A percentile compares a stretch with the other conserved stretches of the same genome.
These are phyloP conservation scores for Linderniella brevidens DNA, from an alignment of 257 asterid genomes.

Conservation along the genomic window DNA sequence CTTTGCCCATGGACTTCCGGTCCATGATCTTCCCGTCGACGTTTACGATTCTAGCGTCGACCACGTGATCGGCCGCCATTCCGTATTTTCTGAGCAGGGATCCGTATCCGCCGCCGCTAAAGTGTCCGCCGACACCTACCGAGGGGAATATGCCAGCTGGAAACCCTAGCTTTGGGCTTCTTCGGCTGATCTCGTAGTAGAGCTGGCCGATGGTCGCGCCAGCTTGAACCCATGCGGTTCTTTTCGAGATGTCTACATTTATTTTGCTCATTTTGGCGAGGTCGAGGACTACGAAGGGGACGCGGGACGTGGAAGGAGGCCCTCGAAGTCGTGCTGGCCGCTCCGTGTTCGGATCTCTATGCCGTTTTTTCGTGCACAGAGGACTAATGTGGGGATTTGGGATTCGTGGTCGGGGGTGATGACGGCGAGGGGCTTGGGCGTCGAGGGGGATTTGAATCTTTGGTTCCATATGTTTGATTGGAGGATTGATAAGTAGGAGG, in stretches of 20 bases:
- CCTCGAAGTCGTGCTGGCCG: slow-evolving; percentile 2
- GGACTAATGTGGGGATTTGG: background rate
- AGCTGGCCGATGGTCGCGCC: slow-evolving; percentile 4
- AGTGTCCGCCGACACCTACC: background rate
- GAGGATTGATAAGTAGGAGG: no score
- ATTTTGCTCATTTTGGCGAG: slow-evolving; percentile 1
- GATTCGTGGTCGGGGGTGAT: slow-evolving; percentile 2
- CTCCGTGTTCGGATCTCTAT: slow-evolving; percentile 7
- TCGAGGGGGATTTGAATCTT: no score
- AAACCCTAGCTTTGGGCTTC: slow-evolving; percentile 4
- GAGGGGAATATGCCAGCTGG: slow-evolving; percentile 3
- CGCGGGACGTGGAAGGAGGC: background rate
- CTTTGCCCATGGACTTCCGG: background rate
- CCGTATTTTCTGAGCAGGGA: slow-evolving; percentile 6
- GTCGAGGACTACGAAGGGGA: slow-evolving; percentile 3
- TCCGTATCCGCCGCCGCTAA: slow-evolving; percentile 8
- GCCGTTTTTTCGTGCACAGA: background rate
- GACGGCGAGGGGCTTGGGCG: background rate
- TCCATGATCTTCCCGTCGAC: no score
- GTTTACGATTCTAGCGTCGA: background rate
- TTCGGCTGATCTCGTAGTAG: slow-evolving; percentile 1
- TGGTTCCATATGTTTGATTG: no score
- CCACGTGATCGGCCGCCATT: slow-evolving; percentile 7
- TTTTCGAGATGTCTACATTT: background rate
- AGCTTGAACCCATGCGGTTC: slow-evolving; percentile 5